A percentile compares a stretch with the other conserved stretches of the same genome.
phyloP scores from a whole-genome alignment of 108 stramenopile species.

The Halocafeteria seosinensis region DNA sequence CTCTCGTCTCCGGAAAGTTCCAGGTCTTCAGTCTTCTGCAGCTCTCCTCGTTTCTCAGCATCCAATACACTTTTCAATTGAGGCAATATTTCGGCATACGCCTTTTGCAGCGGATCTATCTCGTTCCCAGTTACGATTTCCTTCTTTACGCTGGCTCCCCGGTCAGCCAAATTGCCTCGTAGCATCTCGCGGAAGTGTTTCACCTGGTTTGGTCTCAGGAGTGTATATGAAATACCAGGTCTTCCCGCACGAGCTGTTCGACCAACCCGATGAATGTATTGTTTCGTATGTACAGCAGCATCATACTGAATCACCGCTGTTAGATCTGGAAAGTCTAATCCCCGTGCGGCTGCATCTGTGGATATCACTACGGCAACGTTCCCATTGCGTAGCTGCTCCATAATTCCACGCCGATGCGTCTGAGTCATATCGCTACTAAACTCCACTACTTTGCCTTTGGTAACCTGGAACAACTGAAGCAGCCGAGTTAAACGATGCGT shows the following conservation, averaged over 20 bases:
- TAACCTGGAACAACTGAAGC: constrained; percentile 45
- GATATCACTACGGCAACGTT: constrained; percentile 6
- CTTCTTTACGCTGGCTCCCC: too few species aligned
- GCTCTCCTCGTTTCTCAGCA: neutral
- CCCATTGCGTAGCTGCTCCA: neutral
- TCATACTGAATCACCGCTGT: constrained; percentile 8
- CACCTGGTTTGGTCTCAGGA: neutral
- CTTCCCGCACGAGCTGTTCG: constrained; percentile 7
- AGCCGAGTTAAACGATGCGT: constrained; percentile 70
- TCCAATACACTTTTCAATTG: neutral
- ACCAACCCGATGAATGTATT: constrained; percentile 13
- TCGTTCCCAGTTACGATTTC: too few species aligned
- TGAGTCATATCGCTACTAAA: neutral
- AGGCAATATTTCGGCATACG: too few species aligned
- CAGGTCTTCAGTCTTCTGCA: neutral
- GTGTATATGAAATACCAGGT: neutral
- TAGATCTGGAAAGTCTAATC: constrained; percentile 7
- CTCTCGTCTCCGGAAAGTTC: too few species aligned
- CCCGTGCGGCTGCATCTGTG: constrained; percentile 12
- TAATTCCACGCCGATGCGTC: neutral
- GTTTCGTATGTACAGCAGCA: neutral
- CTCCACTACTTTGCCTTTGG: neutral
- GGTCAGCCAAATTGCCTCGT: too few species aligned
- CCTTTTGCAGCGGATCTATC: too few species aligned
- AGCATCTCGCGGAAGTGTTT: neutral